Evolutionary conservation across 192 early-diverging fungal species (phyloP).

Genomic region (Podila epicladia): DNA sequence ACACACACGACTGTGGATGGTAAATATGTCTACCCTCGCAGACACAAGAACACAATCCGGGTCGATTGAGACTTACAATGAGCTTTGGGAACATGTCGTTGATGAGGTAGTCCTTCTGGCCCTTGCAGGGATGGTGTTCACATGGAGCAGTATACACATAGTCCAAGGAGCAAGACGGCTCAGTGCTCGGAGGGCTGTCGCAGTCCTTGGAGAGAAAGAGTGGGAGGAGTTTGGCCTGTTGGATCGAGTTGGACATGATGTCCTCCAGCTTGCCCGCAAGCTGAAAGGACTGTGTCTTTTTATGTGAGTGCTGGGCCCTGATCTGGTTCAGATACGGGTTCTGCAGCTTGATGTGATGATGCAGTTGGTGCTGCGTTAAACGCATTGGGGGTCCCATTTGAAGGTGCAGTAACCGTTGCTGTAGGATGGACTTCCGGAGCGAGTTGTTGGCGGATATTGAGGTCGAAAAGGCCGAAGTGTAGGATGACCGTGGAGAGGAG

Average conservation of each 20-base stretch:
- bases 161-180: neutral
- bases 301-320: constrained; percentile 11
- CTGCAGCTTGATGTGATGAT: neutral
- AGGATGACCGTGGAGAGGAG: neutral
- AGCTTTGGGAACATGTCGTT: constrained; percentile 54
- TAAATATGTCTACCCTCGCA: too few species aligned
- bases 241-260: constrained; percentile 24
- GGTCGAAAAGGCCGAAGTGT: neutral
- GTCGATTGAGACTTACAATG: constrained; percentile 16
- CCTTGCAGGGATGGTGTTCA: constrained; percentile 50
- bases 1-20: too few species aligned
- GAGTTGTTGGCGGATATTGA: constrained; percentile 1
- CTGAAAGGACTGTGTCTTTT: constrained; percentile 36
- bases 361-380: constrained; percentile 20
- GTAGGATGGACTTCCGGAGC: constrained; percentile 18
- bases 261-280: constrained; percentile 46
- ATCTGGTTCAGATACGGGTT: neutral
- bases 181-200: neutral
- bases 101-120: constrained; percentile 46
- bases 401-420: constrained; percentile 21
- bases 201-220: constrained; percentile 5
- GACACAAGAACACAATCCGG: too few species aligned
- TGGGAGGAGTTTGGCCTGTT: neutral
- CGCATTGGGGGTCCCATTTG: constrained; percentile 6
- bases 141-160: constrained; percentile 49